phyloP scores from a whole-genome alignment of 108 stramenopile genomes.

The Asterionellopsis glacialis region DNA sequence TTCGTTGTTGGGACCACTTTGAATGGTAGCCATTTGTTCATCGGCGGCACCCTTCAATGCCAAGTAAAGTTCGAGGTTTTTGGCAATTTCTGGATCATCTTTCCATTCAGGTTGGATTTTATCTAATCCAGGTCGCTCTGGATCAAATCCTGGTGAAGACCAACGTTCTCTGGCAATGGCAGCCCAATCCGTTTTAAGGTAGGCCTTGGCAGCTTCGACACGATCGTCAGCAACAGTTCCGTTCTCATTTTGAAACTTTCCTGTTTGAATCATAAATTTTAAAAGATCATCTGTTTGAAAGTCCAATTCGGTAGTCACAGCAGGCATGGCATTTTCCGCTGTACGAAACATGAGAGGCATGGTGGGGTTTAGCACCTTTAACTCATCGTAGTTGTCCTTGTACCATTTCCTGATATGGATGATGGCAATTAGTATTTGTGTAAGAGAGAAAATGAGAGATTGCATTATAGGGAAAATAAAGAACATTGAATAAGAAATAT shows the following conservation, averaged over 20 bases:
- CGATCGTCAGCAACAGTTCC: constrained; percentile 67
- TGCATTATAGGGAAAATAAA: not conserved
- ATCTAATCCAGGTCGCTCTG: constrained; percentile 56
- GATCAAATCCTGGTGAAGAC: constrained; percentile 71
- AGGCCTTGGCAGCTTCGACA: constrained; percentile 68
- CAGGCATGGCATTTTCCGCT: constrained; percentile 80
- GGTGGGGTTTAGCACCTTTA: constrained; percentile 78
- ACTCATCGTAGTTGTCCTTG: constrained; percentile 65
- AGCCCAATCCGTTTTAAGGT: constrained; percentile 51
- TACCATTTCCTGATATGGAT: constrained; percentile 52
- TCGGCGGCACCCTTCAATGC: constrained; percentile 53
- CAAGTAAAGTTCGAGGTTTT: constrained; percentile 48
- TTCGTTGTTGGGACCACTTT: constrained; percentile 67
- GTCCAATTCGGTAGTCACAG: constrained; percentile 75
- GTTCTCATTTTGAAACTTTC: constrained; percentile 67
- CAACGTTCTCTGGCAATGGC: constrained; percentile 36
- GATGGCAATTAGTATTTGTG: not conserved
- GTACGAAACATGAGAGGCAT: constrained; percentile 78
- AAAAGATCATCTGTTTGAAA: constrained; percentile 79
- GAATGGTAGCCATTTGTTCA: constrained; percentile 50
- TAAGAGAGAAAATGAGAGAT: not conserved
- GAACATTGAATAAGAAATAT: not conserved
- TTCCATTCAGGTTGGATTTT: constrained; percentile 59
- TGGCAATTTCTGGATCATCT: constrained; percentile 40
- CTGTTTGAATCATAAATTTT: constrained; percentile 79